Evolutionary conservation across 352 stramenopile species (phyloP).

Genomic region (Phytophthora cactorum): DNA sequence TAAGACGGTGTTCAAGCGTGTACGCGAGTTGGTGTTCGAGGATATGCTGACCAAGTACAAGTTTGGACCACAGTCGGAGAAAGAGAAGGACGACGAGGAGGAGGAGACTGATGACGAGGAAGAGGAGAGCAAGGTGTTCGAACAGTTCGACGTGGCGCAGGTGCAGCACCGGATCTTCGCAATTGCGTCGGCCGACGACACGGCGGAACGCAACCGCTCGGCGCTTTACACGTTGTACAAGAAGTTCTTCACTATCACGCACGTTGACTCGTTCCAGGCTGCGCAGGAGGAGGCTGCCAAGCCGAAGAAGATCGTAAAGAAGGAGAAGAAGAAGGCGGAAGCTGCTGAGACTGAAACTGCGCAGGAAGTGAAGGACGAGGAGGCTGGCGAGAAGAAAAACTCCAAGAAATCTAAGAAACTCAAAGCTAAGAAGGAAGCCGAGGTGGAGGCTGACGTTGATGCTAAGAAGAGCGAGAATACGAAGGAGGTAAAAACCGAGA

Average conservation of each 20-base stretch:
- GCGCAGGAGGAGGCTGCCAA: constrained; percentile 46
- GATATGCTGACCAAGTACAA: constrained; percentile 72
- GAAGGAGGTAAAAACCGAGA: constrained; percentile 14
- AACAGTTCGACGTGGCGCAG: constrained; percentile 58
- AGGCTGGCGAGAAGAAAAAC: constrained; percentile 38
- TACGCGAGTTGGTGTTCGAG: constrained; percentile 76
- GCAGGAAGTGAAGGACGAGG: constrained; percentile 18
- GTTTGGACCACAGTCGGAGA: constrained; percentile 59
- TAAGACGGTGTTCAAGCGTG: constrained; percentile 82
- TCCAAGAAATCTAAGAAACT: constrained; percentile 66
- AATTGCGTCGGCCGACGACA: constrained; percentile 79
- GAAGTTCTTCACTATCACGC: constrained; percentile 72
- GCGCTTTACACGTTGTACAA: constrained; percentile 82
- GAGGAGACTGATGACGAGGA: constrained; percentile 55
- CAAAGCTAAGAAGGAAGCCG: constrained; percentile 36
- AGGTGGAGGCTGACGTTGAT: constrained; percentile 23
- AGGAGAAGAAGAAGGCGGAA: constrained; percentile 39
- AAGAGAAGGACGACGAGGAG: constrained; percentile 47
- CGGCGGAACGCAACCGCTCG: constrained; percentile 78
- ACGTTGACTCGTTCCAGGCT: constrained; percentile 79
- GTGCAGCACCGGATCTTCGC: constrained; percentile 85
- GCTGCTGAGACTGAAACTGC: constrained; percentile 12
- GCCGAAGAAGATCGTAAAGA: constrained; percentile 35
- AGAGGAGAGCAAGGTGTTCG: constrained; percentile 65
- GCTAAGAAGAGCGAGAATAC: constrained; percentile 43